A percentile compares a stretch with the other conserved stretches of the same genome.
Evolutionary conservation across 1,284 basidiomycete species (phyloP).

Genomic region (Pseudozyma tsukubaensis): DNA sequence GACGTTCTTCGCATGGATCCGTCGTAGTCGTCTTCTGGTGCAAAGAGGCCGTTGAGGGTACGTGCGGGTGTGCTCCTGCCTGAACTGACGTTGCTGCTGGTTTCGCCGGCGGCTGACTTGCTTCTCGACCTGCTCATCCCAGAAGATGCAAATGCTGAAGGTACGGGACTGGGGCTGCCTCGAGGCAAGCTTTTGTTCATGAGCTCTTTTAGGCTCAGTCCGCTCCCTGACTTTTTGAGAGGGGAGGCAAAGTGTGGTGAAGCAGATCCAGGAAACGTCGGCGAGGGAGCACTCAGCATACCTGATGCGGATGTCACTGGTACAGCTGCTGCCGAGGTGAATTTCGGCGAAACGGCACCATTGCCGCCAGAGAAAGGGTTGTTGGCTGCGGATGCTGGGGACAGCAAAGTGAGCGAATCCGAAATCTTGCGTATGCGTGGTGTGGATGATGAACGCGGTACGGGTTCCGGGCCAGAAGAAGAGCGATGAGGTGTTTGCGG

Average conservation of each 20-base stretch:
- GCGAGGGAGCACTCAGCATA: constrained; percentile 26
- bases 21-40: neutral
- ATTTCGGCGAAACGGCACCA: neutral
- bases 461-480: constrained; percentile 21
- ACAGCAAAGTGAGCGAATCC: constrained; percentile 6
- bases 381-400: constrained; percentile 5
- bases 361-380: constrained; percentile 15
- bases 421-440: constrained; percentile 28
- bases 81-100: neutral
- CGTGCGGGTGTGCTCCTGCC: constrained; percentile 19
- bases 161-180: neutral
- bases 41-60: constrained; percentile 8
- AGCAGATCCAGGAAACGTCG: neutral
- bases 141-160: neutral
- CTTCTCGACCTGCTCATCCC: constrained; percentile 9
- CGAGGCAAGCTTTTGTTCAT: constrained; percentile 23
- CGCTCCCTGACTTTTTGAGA: constrained; percentile 30
- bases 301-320: constrained; percentile 26
- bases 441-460: constrained; percentile 29
- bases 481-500: constrained; percentile 28
- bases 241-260: constrained; percentile 1
- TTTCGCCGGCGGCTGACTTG: constrained; percentile 5
- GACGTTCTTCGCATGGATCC: neutral
- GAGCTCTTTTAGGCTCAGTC: constrained; percentile 32
- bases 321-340: neutral